Evolutionary conservation across 2,329 filamentous ascomycete genomes (phyloP), one percentile per base, ranked within the genome.

Genomic region (Emergomyces orientalis): DNA sequence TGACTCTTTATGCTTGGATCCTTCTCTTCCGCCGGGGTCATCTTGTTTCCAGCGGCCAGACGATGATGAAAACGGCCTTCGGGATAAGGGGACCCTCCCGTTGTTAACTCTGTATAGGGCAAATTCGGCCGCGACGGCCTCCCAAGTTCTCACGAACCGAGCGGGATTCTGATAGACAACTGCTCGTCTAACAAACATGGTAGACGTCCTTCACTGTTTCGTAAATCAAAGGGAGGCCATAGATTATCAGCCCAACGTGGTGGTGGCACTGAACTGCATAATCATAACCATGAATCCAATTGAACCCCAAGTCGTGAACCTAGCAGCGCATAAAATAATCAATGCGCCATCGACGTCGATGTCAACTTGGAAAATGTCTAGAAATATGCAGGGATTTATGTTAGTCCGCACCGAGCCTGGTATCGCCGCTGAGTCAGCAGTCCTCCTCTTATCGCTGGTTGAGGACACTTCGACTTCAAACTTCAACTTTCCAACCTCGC

Each of bases 1-100:
- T n/a, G 81, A 81, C 64, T 81, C 78, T 69, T 72, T 54, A 74
- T 69, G 27, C 74, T 69, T 61, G 65, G 68, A 65, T 79, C 74
- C 49, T 74, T 67, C n/a, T 67, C 70, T 54, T 67, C 70, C 52
- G 75, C 71, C 56, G 77, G 70, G 63, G 25, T 60, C 60, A 19
- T 78, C 75, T 62, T 75, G 72, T 62, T 73, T 71, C 65, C 74
- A 75, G 63, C 75, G 72, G 45, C 77, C 76, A 1, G 79, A 78
- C 37, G 75, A 78, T 37, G 75, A 67, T 17, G 71, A 75, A 65
- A 78, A 78, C 32, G 71, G 64, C 30, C 63, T 66, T 54, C 56
- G 37, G 27, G 45, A 56, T 47, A 39, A 37, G 37, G 63, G 27
- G 19, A 62, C 45, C 37, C 60, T 56, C 62, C 60, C 27, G 60